Percentiles rank a stretch among this genome's conserved stretches.
Conservation (phyloP, 2,329 filamentous ascomycete genomes). For the Mycosphaerella arachidis region DNA sequence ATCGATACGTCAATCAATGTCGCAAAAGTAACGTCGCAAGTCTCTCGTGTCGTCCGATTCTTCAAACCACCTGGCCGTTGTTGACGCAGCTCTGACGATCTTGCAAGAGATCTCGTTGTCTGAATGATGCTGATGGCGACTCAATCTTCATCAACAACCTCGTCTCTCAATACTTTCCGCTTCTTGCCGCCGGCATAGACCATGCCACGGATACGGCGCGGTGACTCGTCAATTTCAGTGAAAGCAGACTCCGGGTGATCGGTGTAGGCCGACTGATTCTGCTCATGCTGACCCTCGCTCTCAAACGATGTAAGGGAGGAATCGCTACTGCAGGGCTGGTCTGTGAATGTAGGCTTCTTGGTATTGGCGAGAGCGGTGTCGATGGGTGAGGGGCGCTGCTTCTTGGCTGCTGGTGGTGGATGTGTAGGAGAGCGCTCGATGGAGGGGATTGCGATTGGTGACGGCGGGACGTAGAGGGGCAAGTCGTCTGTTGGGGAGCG, state of each 20-base stretch:
- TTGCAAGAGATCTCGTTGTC: too few relatives aligned
- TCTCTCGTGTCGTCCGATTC: neutral
- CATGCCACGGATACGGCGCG: slow-evolving; percentile 2
- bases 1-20: neutral
- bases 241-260: neutral
- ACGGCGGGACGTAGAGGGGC: neutral
- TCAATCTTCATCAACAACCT: neutral
- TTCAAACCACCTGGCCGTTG: neutral
- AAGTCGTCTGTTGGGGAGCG: neutral
- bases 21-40: neutral
- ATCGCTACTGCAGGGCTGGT: neutral
- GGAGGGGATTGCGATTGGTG: neutral
- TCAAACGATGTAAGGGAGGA: neutral
- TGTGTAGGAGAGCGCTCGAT: neutral
- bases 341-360: neutral
- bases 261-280: neutral
- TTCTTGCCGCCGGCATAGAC: neutral
- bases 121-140: neutral
- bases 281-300: neutral
- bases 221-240: neutral
- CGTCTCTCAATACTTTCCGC: neutral
- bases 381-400: neutral
- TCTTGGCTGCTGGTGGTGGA: neutral
- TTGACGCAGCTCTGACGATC: too few relatives aligned
- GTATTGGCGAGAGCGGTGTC: neutral